These are phyloP conservation scores for Limonomyces culmigenus DNA, from an alignment of 1,284 basidiomycete genomes.

Conservation along the genomic window DNA sequence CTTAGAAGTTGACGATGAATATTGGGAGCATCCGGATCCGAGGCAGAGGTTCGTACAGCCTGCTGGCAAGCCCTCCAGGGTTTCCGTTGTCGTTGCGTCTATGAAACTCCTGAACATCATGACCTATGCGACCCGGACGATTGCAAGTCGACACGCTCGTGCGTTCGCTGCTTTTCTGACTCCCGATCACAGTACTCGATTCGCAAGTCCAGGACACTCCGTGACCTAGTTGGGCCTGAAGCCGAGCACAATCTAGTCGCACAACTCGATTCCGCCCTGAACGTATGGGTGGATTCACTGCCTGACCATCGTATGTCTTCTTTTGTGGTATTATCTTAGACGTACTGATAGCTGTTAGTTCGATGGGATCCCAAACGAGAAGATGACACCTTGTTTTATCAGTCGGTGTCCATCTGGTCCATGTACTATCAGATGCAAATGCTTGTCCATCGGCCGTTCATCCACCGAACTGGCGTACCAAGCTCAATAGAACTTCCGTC, in stretches of 20 bases:
- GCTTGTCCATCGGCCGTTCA: constrained; percentile 54
- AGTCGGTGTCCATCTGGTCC: constrained; percentile 40
- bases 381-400: constrained; percentile 31
- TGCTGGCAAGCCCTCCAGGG: constrained; percentile 13
- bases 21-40: constrained; percentile 19
- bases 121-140: constrained; percentile 23
- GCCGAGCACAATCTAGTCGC: constrained; percentile 26
- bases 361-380: constrained; percentile 42
- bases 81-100: constrained; percentile 22
- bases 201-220: constrained; percentile 19
- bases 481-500: constrained; percentile 33
- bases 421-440: constrained; percentile 47
- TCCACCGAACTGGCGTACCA: constrained; percentile 25
- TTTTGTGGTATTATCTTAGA: neutral
- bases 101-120: constrained; percentile 28
- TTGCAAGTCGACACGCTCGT: constrained; percentile 14
- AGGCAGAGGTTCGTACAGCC: constrained; percentile 17
- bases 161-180: neutral
- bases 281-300: constrained; percentile 28
- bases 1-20: constrained; percentile 32
- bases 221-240: constrained; percentile 18
- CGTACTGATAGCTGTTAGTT: constrained; percentile 18
- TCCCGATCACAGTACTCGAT: constrained; percentile 22
- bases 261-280: constrained; percentile 28
- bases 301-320: constrained; percentile 19